Evolutionary conservation across 108 stramenopile species (phyloP), one percentile per base, ranked within the genome.

Genomic region (Aurantiochytrium sp.): DNA sequence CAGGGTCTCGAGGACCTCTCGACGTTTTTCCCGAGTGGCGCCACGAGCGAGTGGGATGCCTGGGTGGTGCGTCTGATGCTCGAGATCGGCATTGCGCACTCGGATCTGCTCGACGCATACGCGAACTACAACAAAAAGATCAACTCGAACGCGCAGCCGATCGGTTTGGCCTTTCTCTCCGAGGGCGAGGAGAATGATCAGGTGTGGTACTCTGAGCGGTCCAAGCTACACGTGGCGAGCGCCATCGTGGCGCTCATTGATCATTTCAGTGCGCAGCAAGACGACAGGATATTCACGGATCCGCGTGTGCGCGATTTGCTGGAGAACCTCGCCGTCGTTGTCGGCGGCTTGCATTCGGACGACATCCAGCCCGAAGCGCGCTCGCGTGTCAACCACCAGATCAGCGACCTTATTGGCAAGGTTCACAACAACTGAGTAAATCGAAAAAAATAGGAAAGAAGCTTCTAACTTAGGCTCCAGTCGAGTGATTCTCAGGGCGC

Each of bases 81-180:
- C 6, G 73, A 81, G 45, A 30, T 81, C 32, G 73, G 73, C 17
- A 30, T 81, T 17, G n/a, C 73, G n/a, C 30, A 41, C 17, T 48
- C 73, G n/a, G 73, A 81, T 19, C 39, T 81, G 21, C 45, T 81
- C 30, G 73, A 81, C 21, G 73, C 73, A 8, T 81, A 81, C 39
- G 39, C 73, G 6, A 41, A 81, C 73, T 81, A 81, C 73, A 41
- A 81, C 73, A 81, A 81, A 12, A 81, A 81, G 45, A 81, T 81
- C 73, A 65, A 65, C 27, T 27, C 42, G n/a, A 48, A 81, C 73
- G 39, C 73, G n/a, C 42, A 81, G n/a, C 73, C 73, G 1, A 41
- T 81, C 12, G 73, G 73, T 8, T 48, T 81, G 3, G 21, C 73
- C 39, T 81, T 81, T 24, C 73, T 81, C 45, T 27, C 39, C 39